Percentiles rank a stretch among this genome's conserved stretches.
These are phyloP conservation scores for Castanea sativa DNA, from an alignment of 306 rosid genomes.

Conservation along the genomic window DNA sequence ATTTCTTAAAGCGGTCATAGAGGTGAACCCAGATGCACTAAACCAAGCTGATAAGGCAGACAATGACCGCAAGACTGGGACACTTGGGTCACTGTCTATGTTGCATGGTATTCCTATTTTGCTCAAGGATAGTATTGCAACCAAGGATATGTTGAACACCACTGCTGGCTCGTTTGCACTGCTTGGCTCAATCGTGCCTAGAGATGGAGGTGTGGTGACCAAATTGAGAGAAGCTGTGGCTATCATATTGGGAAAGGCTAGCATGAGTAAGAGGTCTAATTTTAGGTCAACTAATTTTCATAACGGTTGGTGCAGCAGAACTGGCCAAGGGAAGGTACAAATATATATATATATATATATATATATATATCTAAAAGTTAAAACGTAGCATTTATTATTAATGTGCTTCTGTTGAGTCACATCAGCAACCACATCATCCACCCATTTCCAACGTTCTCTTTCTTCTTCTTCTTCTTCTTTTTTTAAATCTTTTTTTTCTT, in stretches of 20 bases:
- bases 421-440: no score
- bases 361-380: no score
- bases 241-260: conserved; percentile 55
- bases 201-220: conserved; percentile 44
- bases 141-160: conserved; percentile 56
- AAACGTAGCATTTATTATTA: no score
- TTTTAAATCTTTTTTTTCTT: no score
- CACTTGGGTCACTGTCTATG: not conserved
- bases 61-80: conserved; percentile 26
- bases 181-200: conserved; percentile 48
- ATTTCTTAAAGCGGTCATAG: conserved; percentile 28
- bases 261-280: conserved; percentile 53
- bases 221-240: conserved; percentile 49
- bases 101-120: conserved; percentile 60
- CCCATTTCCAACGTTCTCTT: no score
- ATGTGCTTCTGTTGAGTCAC: no score
- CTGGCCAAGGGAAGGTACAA: conserved; percentile 52
- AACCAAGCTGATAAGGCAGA: conserved; percentile 46
- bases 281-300: conserved; percentile 17
- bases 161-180: conserved; percentile 53
- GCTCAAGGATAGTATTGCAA: conserved; percentile 55
- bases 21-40: conserved; percentile 50
- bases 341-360: no score
- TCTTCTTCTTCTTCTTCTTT: no score
- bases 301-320: conserved; percentile 59